Evolutionary conservation across 164 flowering plant genomes (phyloP).

Genomic region (Tetrastigma voinierianum): DNA sequence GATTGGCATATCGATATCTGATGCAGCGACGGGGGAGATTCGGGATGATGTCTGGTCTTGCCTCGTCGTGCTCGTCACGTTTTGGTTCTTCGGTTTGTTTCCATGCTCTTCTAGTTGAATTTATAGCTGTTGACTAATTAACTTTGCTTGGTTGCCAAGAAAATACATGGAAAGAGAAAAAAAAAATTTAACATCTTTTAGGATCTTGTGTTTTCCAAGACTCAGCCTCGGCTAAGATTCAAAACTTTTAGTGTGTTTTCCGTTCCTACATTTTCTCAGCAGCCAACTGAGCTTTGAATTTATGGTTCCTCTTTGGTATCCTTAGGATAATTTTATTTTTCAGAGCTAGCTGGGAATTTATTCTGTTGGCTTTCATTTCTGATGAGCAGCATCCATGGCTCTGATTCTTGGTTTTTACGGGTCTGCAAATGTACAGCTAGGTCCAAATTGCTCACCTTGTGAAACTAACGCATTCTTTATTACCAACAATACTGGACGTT

Average conservation of each 20-base stretch:
- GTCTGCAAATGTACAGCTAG: constrained; percentile 35
- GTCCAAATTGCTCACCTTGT: constrained; percentile 59
- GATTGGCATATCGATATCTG: constrained; percentile 17
- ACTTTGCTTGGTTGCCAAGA: neutral
- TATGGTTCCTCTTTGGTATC: neutral
- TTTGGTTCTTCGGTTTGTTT: constrained; percentile 63
- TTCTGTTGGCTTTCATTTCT: constrained; percentile 8
- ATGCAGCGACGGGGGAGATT: constrained; percentile 10
- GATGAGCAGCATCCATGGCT: constrained; percentile 58
- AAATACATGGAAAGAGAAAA: neutral
- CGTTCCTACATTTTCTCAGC: neutral
- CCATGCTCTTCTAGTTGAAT: neutral
- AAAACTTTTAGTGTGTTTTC: neutral
- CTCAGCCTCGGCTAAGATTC: neutral
- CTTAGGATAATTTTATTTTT: neutral
- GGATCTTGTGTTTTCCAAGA: neutral
- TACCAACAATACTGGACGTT: constrained; percentile 52
- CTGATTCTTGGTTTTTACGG: constrained; percentile 60
- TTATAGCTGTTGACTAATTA: neutral
- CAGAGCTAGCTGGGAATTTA: neutral
- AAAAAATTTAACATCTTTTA: neutral
- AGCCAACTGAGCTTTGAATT: too few species aligned
- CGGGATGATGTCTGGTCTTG: constrained; percentile 56
- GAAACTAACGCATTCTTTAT: constrained; percentile 42
- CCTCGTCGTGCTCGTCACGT: constrained; percentile 42